A percentile compares a stretch with the other conserved stretches of the same genome.
Conservation (phyloP, 2,329 filamentous ascomycete genomes). For the Fusarium algeriense region DNA sequence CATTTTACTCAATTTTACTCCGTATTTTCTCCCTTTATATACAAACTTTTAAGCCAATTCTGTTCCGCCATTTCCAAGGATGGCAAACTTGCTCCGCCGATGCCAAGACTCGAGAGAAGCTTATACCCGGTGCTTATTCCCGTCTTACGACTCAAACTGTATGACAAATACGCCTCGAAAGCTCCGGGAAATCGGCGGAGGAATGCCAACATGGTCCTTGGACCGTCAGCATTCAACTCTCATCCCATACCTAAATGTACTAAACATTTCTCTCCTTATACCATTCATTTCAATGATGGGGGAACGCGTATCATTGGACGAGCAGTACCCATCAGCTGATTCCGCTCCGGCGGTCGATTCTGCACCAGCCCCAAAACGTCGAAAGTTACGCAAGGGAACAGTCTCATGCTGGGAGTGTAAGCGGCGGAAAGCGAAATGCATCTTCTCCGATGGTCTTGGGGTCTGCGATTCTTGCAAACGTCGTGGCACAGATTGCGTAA, state of each 20-base stretch:
- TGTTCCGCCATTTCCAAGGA: conserved; percentile 9
- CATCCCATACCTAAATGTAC: background rate
- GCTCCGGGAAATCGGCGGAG: conserved; percentile 37
- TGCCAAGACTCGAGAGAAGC: background rate
- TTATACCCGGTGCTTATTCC: background rate
- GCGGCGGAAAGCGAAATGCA: conserved; percentile 65
- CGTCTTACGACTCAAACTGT: rapidly evolving
- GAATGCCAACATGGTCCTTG: background rate
- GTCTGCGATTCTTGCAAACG: conserved; percentile 61
- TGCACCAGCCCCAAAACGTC: conserved; percentile 30
- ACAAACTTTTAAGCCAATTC: background rate
- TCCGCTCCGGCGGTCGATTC: background rate
- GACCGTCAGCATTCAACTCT: background rate
- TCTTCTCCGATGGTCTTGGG: conserved; percentile 54
- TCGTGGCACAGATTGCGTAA: conserved; percentile 58
- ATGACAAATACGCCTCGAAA: conserved; percentile 23
- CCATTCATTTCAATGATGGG: conserved; percentile 19
- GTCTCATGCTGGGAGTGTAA: conserved; percentile 71
- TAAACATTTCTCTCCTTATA: background rate
- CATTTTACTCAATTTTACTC: background rate
- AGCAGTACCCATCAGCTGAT: background rate
- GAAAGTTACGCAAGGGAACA: conserved; percentile 65
- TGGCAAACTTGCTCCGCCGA: background rate
- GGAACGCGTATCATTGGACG: conserved; percentile 13
- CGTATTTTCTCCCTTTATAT: background rate